Evolutionary conservation across 176 grass and related monocot genomes (phyloP).

Genomic region (Juncus effusus): DNA sequence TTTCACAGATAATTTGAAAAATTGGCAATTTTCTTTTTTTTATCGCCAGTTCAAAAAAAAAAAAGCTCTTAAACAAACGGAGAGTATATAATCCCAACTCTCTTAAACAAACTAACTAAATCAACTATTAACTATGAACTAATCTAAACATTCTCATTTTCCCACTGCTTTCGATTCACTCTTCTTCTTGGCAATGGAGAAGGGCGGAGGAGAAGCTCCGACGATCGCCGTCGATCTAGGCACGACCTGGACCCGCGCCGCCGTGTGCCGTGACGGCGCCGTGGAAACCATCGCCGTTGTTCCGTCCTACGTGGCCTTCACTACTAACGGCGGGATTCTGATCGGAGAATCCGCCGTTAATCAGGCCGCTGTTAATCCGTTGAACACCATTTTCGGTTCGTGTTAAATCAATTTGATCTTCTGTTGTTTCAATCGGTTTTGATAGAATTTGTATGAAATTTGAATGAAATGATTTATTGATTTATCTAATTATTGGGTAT

Average conservation of each 20-base stretch:
- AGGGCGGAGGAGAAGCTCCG: background rate
- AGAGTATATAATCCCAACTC: too few relatives aligned
- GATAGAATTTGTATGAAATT: background rate
- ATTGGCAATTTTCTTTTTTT: too few relatives aligned
- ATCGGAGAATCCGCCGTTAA: constrained; percentile 23
- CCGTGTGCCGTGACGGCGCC: constrained; percentile 1
- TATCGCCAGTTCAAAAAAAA: too few relatives aligned
- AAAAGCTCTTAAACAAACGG: too few relatives aligned
- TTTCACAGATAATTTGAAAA: too few relatives aligned
- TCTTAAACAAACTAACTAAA: too few relatives aligned
- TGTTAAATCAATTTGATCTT: background rate
- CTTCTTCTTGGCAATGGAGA: constrained; percentile 7
- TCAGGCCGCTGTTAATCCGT: constrained; percentile 23
- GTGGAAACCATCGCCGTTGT: constrained; percentile 21
- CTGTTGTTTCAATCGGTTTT: too few relatives aligned
- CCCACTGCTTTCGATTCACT: background rate
- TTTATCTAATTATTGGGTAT: background rate
- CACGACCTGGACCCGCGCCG: constrained; percentile 8
- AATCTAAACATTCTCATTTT: constrained; percentile 4
- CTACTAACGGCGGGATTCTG: constrained; percentile 10
- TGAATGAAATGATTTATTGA: background rate
- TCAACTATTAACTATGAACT: too few relatives aligned
- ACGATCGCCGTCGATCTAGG: constrained; percentile 24
- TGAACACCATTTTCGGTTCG: constrained; percentile 27
- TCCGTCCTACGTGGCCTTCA: constrained; percentile 29